Conservation (phyloP, 2,329 filamentous ascomycete genomes). For the Monilinia polystroma region DNA sequence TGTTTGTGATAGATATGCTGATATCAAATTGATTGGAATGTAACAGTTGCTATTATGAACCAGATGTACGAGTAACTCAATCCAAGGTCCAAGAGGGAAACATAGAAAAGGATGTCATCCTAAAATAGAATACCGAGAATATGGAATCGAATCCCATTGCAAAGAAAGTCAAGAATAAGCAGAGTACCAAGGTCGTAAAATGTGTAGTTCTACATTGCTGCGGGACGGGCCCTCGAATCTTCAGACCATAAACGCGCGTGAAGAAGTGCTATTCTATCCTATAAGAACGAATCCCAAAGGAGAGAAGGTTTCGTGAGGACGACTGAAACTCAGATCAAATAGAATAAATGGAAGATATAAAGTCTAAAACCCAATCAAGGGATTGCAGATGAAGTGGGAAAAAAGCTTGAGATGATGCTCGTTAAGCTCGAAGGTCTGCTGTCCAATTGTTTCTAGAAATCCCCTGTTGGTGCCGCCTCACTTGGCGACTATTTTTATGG, state of each 20-base stretch:
- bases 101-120: neutral
- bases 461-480: constrained; percentile 10
- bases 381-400: neutral
- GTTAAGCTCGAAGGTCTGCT: constrained; percentile 9
- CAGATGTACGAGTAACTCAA: neutral
- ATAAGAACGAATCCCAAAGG: neutral
- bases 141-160: constrained; percentile 9
- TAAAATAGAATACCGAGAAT: constrained; percentile 21
- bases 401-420: neutral
- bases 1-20: constrained; percentile 10
- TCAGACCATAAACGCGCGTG: constrained; percentile 19
- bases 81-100: neutral
- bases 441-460: constrained; percentile 21
- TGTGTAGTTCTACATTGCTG: neutral
- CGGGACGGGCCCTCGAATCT: constrained; percentile 14
- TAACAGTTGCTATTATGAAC: constrained; percentile 1
- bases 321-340: neutral
- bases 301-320: neutral
- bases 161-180: constrained; percentile 5
- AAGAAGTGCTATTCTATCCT: constrained; percentile 2
- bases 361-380: constrained; percentile 4
- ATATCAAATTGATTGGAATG: constrained; percentile 20
- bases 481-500: constrained; percentile 7
- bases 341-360: no score
- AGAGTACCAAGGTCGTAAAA: neutral